A percentile compares a stretch with the other conserved stretches of the same genome.
Evolutionary conservation across 2,329 filamentous ascomycete genomes (phyloP).

Genomic region (Penicillium sp.): DNA sequence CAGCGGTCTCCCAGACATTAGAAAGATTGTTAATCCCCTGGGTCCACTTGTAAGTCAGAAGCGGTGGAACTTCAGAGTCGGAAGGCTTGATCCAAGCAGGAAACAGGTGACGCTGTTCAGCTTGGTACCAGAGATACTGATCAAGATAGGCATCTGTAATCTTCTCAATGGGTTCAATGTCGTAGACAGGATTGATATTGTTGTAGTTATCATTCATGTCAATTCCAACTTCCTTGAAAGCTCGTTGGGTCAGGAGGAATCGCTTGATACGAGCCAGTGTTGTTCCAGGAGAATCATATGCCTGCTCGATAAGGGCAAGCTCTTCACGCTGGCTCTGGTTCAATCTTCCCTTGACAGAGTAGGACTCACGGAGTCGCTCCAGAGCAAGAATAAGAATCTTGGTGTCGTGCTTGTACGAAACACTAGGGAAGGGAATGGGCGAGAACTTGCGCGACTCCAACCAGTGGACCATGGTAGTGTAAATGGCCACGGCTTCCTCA

Average conservation of each 20-base stretch:
- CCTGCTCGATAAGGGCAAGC: constrained; percentile 93
- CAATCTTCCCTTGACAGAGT: constrained; percentile 93
- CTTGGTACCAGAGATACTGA: constrained; percentile 99
- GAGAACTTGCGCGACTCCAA: constrained; percentile 97
- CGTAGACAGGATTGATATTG: constrained; percentile 98
- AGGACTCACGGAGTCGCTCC: constrained; percentile 89
- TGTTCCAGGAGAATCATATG: constrained; percentile 95
- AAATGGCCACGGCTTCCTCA: constrained; percentile 97
- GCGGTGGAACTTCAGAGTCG: constrained; percentile 92
- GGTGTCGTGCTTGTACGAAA: constrained; percentile 99
- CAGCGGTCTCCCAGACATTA: constrained; percentile 89
- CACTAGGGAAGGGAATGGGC: constrained; percentile 96
- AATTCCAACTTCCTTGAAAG: constrained; percentile 99
- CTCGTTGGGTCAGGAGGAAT: constrained; percentile 92
- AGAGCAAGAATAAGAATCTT: constrained; percentile 97
- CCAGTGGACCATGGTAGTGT: constrained; percentile 99
- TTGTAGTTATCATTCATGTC: constrained; percentile 99
- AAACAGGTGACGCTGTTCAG: constrained; percentile 95
- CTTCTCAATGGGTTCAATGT: constrained; percentile 98
- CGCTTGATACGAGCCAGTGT: constrained; percentile 96
- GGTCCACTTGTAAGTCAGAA: constrained; percentile 97
- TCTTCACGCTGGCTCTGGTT: constrained; percentile 99
- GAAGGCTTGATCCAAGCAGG: constrained; percentile 99
- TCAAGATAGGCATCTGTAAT: constrained; percentile 98
- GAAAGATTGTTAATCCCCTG: constrained; percentile 98